A percentile compares a stretch with the other conserved stretches of the same genome.
phyloP scores from a whole-genome alignment of 352 stramenopile species.

The Phytophthora pseudosyringae region DNA sequence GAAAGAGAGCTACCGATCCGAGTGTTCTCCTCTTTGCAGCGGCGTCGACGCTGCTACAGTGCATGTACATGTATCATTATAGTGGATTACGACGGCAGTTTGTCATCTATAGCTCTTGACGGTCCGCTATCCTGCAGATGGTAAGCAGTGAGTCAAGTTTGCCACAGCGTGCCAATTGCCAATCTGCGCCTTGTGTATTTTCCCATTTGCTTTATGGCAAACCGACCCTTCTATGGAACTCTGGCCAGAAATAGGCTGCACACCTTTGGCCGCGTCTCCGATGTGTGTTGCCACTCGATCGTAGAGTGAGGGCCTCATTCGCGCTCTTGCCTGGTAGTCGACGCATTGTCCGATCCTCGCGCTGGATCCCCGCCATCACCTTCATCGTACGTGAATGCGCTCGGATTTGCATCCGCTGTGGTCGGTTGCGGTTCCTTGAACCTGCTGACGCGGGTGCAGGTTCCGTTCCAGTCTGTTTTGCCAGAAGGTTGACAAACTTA shows the following conservation, averaged over 20 bases:
- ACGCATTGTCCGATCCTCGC: neutral
- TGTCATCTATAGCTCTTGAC: neutral
- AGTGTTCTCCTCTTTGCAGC: neutral
- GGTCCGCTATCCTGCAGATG: constrained; percentile 8
- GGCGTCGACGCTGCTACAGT: neutral
- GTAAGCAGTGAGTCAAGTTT: constrained; percentile 10
- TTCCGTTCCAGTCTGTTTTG: constrained; percentile 32
- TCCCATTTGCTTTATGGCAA: neutral
- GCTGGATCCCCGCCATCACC: constrained; percentile 8
- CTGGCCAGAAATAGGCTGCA: constrained; percentile 19
- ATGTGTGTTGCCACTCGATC: constrained; percentile 13
- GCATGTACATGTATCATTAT: too few species aligned
- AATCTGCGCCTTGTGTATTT: constrained; percentile 21
- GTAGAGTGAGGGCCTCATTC: constrained; percentile 14
- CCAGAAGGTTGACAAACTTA: constrained; percentile 16
- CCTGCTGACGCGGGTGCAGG: constrained; percentile 22
- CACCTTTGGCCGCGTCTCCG: constrained; percentile 3
- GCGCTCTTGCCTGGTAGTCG: constrained; percentile 5
- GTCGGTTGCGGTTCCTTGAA: constrained; percentile 19
- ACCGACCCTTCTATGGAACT: constrained; percentile 19
- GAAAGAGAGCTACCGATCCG: neutral
- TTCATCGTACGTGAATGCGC: constrained; percentile 19
- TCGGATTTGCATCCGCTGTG: constrained; percentile 14
- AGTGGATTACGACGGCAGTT: neutral
- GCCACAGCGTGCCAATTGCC: neutral